Percentiles rank a stretch among this genome's conserved stretches.
Evolutionary conservation across 2,329 filamentous ascomycete species (phyloP).

Genomic region (Colletotrichum shisoi): DNA sequence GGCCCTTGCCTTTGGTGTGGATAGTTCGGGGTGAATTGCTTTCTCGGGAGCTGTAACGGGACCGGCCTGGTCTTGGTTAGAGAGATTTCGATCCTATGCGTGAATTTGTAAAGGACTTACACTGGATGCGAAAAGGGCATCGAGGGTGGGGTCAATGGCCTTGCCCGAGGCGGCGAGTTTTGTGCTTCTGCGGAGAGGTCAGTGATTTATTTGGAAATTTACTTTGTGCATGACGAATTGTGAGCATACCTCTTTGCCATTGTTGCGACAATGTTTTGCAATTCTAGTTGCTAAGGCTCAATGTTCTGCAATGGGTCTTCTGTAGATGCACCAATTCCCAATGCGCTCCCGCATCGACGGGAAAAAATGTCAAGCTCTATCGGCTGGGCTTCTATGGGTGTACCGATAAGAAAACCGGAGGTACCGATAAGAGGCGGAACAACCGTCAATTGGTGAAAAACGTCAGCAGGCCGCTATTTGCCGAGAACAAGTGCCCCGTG

Average conservation of each 20-base stretch:
- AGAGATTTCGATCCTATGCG: slow-evolving; percentile 5
- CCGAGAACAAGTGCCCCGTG: slow-evolving; percentile 36
- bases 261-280: slow-evolving; percentile 16
- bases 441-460: slow-evolving; percentile 36
- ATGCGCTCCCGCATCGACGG: slow-evolving; percentile 7
- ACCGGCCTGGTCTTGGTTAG: slow-evolving; percentile 55
- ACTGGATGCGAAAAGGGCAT: slow-evolving; percentile 75
- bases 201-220: neutral
- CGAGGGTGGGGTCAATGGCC: slow-evolving; percentile 72
- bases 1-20: slow-evolving; percentile 48
- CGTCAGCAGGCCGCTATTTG: slow-evolving; percentile 36
- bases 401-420: slow-evolving; percentile 10
- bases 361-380: slow-evolving; percentile 35
- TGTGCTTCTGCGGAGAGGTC: slow-evolving; percentile 2
- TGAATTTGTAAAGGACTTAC: slow-evolving; percentile 59
- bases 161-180: slow-evolving; percentile 57
- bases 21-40: slow-evolving; percentile 54
- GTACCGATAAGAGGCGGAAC: slow-evolving; percentile 34
- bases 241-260: slow-evolving; percentile 41
- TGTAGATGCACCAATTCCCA: slow-evolving; percentile 29
- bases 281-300: neutral
- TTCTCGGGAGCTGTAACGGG: slow-evolving; percentile 58
- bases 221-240: too few species aligned
- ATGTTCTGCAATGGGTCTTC: slow-evolving; percentile 28
- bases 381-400: slow-evolving; percentile 16